phyloP scores from a whole-genome alignment of 2,329 filamentous ascomycete genomes.

The Aspergillus novofumigatus region DNA sequence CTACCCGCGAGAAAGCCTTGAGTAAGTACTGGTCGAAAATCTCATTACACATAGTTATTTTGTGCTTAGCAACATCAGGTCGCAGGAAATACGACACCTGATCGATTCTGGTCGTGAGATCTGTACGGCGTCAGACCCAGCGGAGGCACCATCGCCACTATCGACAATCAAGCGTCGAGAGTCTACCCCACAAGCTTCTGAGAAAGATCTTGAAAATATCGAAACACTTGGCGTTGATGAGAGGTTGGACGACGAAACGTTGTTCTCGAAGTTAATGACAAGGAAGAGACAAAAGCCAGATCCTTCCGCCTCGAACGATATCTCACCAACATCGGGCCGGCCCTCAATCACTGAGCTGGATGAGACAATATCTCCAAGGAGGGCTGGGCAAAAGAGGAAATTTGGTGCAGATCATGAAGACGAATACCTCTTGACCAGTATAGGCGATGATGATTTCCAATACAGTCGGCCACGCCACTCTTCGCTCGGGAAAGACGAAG shows the following conservation, averaged over 20 bases:
- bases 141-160: constrained; percentile 47
- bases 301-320: neutral
- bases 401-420: constrained; percentile 52
- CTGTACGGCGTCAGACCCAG: constrained; percentile 28
- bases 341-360: constrained; percentile 1
- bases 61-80: constrained; percentile 20
- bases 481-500: constrained; percentile 11
- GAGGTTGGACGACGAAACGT: constrained; percentile 11
- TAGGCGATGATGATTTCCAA: constrained; percentile 31
- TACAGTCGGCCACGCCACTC: constrained; percentile 26
- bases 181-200: constrained; percentile 4
- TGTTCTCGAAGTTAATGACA: constrained; percentile 31
- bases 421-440: constrained; percentile 9
- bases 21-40: constrained; percentile 37
- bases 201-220: constrained; percentile 2
- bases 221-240: constrained; percentile 5
- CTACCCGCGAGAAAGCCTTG: constrained; percentile 54
- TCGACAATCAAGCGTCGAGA: constrained; percentile 35
- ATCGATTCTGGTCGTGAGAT: constrained; percentile 19
- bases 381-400: constrained; percentile 55
- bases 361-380: constrained; percentile 23
- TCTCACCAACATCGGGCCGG: neutral
- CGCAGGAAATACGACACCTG: constrained; percentile 33
- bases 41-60: neutral
- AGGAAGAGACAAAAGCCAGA: constrained; percentile 24